phyloP scores from a whole-genome alignment of 2,329 filamentous ascomycete genomes.

The Fonsecaea erecta region DNA sequence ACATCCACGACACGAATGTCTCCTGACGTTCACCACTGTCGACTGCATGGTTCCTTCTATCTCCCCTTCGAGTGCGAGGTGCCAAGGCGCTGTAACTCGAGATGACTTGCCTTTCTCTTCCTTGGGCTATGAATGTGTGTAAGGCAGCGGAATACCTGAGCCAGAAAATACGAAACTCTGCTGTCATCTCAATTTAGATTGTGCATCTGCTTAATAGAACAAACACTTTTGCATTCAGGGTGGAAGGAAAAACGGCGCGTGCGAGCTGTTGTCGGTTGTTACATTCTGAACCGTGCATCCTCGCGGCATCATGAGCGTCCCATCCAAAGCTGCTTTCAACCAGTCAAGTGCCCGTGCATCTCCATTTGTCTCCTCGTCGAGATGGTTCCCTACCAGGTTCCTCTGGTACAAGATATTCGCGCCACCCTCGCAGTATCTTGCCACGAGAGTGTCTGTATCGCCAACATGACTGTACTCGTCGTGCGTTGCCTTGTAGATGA shows the following conservation, averaged over 20 bases:
- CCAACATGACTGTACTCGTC: conserved; percentile 53
- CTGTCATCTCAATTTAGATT: background rate
- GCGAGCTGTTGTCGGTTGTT: background rate
- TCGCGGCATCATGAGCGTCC: background rate
- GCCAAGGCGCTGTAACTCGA: background rate
- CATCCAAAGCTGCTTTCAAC: conserved; percentile 29
- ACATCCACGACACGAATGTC: background rate
- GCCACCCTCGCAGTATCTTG: conserved; percentile 49
- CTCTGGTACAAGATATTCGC: conserved; percentile 52
- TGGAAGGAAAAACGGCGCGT: background rate
- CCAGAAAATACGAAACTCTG: background rate
- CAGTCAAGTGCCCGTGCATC: conserved; percentile 42
- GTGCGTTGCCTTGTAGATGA: conserved; percentile 56
- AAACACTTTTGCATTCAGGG: background rate
- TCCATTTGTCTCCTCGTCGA: conserved; percentile 44
- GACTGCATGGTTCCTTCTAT: background rate
- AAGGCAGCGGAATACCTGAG: background rate
- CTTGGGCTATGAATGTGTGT: background rate
- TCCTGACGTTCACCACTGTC: background rate
- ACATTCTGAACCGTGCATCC: conserved; percentile 14
- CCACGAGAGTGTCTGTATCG: conserved; percentile 52
- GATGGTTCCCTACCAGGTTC: conserved; percentile 52
- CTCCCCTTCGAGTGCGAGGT: background rate
- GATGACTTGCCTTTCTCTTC: background rate
- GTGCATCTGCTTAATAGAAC: background rate